These are phyloP conservation scores for Curvularia sp. DNA, from an alignment of 2,329 filamentous ascomycete genomes.

Conservation along the genomic window DNA sequence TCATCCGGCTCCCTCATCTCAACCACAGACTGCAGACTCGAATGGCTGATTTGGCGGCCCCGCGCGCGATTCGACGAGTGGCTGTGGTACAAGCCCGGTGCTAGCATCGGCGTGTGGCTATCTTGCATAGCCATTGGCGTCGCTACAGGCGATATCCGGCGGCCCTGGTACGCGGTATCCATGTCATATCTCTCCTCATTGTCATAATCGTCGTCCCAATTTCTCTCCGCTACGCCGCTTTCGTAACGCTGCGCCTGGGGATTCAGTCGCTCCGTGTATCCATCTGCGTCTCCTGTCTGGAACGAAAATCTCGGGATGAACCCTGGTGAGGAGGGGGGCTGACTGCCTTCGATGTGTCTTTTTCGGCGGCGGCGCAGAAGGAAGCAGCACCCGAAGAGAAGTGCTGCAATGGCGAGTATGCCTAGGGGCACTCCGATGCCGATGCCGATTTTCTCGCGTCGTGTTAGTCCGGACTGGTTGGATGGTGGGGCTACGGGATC, in stretches of 20 bases:
- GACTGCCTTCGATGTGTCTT: conserved; percentile 32
- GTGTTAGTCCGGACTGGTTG: conserved; percentile 31
- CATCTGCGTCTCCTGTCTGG: conserved; percentile 30
- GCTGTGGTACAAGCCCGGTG: conserved; percentile 41
- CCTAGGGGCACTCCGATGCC: conserved; percentile 61
- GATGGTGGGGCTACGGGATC: conserved; percentile 28
- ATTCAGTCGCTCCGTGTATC: conserved; percentile 24
- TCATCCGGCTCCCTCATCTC: conserved; percentile 45
- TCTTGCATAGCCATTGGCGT: conserved; percentile 26
- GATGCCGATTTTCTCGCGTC: conserved; percentile 43
- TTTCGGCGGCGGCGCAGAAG: conserved; percentile 37
- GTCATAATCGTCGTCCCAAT: conserved; percentile 36
- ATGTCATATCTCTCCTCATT: conserved; percentile 37
- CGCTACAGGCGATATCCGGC: conserved; percentile 16
- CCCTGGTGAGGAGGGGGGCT: conserved; percentile 45
- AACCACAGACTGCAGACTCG: conserved; percentile 43
- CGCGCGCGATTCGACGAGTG: conserved; percentile 46
- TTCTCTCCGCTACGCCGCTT: conserved; percentile 25
- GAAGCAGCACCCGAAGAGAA: conserved; percentile 38
- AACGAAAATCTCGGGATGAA: conserved; percentile 50
- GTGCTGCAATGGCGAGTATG: conserved; percentile 60
- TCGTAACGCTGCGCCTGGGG: conserved; percentile 21
- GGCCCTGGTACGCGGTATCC: conserved; percentile 9
- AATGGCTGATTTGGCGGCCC: conserved; percentile 43
- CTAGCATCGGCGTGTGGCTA: conserved; percentile 30